A percentile compares a stretch with the other conserved stretches of the same genome.
Evolutionary conservation across 78 protist genomes (phyloP).

Genomic region (slime mould (Dictyostelium discoideum)): DNA sequence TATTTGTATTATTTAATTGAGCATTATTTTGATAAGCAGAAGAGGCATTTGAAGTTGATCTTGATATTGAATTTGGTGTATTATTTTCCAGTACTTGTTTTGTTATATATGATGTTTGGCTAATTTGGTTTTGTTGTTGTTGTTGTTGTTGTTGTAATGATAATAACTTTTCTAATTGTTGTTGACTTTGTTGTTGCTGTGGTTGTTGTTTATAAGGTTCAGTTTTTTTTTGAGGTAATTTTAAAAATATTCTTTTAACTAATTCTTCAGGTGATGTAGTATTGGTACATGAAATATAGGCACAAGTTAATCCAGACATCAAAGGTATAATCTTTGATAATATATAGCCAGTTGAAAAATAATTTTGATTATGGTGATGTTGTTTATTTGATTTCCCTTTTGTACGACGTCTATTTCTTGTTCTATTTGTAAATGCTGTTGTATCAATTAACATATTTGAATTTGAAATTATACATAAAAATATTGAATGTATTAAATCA

Average conservation of each 20-base stretch:
- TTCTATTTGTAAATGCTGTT: background rate
- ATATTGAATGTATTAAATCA: constrained; percentile 53
- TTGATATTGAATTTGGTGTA: background rate
- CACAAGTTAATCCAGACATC: constrained; percentile 62
- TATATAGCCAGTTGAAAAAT: constrained; percentile 25
- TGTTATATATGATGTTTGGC: constrained; percentile 6
- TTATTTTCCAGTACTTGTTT: background rate
- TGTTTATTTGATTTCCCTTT: background rate
- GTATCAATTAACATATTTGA: constrained; percentile 73
- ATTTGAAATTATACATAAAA: constrained; percentile 45
- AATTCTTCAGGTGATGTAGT: constrained; percentile 66
- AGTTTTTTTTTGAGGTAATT: constrained; percentile 4
- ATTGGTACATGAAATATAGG: constrained; percentile 32
- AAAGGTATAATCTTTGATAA: constrained; percentile 32
- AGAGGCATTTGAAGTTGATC: constrained; percentile 30
- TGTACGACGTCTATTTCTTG: background rate
- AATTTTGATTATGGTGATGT: background rate
- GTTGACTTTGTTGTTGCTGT: constrained; percentile 6
- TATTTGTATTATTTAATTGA: background rate
- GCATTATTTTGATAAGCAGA: background rate
- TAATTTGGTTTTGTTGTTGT: background rate
- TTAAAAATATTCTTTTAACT: constrained; percentile 47
- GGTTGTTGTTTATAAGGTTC: background rate
- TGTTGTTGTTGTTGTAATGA: background rate
- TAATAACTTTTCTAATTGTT: background rate